Evolutionary conservation across 1,284 basidiomycete species (phyloP).

Genomic region (Microbotryum intermedium): DNA sequence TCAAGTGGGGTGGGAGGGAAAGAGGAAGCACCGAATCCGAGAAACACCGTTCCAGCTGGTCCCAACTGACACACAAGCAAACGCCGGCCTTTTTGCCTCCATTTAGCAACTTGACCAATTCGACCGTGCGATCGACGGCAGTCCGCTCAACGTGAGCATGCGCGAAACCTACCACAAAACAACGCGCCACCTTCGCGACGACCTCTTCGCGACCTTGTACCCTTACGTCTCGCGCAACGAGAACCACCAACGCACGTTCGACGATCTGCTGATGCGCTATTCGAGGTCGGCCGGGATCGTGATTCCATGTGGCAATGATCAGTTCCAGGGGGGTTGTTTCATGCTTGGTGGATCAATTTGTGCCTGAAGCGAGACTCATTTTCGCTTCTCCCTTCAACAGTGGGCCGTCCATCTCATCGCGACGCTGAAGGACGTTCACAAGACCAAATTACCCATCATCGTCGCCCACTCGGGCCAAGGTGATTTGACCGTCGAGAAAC

Average conservation of each 20-base stretch:
- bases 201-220: constrained; percentile 19
- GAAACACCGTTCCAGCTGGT: constrained; percentile 57
- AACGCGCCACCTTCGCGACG: constrained; percentile 15
- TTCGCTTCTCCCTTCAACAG: not conserved
- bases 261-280: constrained; percentile 7
- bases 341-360: no score
- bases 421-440: constrained; percentile 28
- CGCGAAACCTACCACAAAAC: constrained; percentile 17
- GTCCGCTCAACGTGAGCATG: constrained; percentile 8
- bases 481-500: constrained; percentile 21
- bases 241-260: constrained; percentile 4
- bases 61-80: no score
- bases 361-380: not conserved
- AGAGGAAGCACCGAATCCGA: not conserved
- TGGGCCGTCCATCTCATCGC: constrained; percentile 28
- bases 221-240: constrained; percentile 18
- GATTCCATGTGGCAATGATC: constrained; percentile 26
- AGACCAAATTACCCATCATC: constrained; percentile 24
- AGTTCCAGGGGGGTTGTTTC: constrained; percentile 14
- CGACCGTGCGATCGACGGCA: constrained; percentile 5
- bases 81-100: not conserved
- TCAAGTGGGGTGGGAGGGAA: not conserved
- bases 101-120: constrained; percentile 21
- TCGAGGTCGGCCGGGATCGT: constrained; percentile 17
- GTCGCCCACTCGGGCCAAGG: constrained; percentile 27